Evolutionary conservation across 768 basidiomycete species (phyloP).

Genomic region (Paxillus involutus): DNA sequence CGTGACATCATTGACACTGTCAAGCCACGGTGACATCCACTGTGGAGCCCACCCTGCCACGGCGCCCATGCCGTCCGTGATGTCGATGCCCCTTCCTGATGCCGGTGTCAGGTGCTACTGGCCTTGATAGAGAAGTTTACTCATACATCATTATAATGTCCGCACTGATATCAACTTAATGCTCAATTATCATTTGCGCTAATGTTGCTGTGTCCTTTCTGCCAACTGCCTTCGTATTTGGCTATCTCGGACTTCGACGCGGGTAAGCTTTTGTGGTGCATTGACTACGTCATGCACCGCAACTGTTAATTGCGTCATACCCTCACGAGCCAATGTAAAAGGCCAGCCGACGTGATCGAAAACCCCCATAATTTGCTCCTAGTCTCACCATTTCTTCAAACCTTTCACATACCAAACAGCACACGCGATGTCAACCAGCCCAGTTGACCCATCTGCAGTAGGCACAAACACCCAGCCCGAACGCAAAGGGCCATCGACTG

Average conservation of each 20-base stretch:
- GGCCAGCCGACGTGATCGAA: background rate
- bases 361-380: no score
- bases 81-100: no score
- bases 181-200: no score
- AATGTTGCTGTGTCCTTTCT: no score
- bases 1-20: background rate
- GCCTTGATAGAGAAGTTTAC: no score
- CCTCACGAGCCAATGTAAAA: background rate
- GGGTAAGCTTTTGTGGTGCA: background rate
- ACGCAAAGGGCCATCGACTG: background rate
- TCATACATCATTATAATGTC: no score
- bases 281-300: background rate
- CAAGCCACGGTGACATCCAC: background rate
- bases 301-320: background rate
- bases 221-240: no score
- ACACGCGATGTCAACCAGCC: conserved; percentile 9
- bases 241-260: no score
- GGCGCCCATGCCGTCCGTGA: no score
- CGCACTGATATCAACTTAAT: no score
- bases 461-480: conserved; percentile 11
- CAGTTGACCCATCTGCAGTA: conserved; percentile 19
- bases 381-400: background rate
- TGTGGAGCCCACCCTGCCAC: background rate
- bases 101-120: background rate
- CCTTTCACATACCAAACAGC: background rate